Evolutionary conservation across 2,329 filamentous ascomycete genomes (phyloP).

Genomic region (Trichoderma sp.): DNA sequence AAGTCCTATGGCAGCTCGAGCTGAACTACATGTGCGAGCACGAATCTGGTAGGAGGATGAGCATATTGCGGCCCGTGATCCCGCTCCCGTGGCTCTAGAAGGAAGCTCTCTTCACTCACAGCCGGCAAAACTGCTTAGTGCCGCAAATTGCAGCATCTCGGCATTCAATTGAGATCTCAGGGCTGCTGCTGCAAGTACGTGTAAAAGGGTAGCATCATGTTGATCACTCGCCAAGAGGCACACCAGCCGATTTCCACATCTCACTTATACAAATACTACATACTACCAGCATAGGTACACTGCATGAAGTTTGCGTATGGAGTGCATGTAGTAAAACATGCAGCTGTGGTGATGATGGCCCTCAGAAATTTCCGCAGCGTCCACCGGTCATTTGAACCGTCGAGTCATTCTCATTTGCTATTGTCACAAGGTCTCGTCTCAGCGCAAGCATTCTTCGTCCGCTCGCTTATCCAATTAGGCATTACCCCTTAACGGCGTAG

Average conservation of each 20-base stretch:
- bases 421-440: background rate
- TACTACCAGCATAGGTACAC: background rate
- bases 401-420: background rate
- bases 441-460: background rate
- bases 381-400: background rate
- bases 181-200: background rate
- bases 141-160: background rate
- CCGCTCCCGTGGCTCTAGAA: slow-evolving; percentile 4
- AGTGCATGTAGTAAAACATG: background rate
- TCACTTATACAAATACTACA: background rate
- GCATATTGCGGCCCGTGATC: background rate
- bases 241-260: background rate
- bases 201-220: background rate
- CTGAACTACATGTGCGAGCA: background rate
- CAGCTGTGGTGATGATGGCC: background rate
- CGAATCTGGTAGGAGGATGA: background rate
- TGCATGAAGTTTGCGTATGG: background rate
- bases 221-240: background rate
- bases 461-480: slow-evolving; percentile 2
- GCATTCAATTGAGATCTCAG: background rate
- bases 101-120: background rate
- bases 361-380: background rate
- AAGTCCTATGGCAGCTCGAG: background rate
- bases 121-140: background rate
- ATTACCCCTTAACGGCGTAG: background rate